Evolutionary conservation across 148 eudicot species (phyloP), one percentile per base, ranked within the genome.

Genomic region (Vaccinium darrowii): DNA sequence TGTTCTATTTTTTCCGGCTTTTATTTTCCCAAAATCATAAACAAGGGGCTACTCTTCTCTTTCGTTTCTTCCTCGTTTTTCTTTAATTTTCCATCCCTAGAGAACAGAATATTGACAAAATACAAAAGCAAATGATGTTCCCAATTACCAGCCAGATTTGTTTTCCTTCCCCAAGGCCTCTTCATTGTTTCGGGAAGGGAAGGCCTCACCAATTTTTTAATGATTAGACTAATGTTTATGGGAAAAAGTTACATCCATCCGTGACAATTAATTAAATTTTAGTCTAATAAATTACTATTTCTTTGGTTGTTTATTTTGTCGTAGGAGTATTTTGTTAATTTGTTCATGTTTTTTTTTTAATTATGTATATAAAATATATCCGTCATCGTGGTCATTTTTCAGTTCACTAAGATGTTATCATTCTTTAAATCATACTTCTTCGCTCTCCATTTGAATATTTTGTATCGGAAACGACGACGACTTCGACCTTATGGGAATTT

Each of bases 161-260:
- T 78, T 78, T 78, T 63, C 33, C 56, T 81, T 63, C 83, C 83
- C 73, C 83, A 81, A 81, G 54, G 74, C 73, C 73, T 47, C 74
- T 63, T 62, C 21, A 62, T 60, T 80, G 43, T 81, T 47, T 81
- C n/a, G 83, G 25, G 53, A 80, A 81, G 56, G 56, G 36, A 63
- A 81, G 19, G 74, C 65, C 58, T 13, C 2, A 47, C 12, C 63
- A n/a, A 7, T 39, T 80, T 53, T 79, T 81, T 60, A 81, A 81
- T 57, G 63, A 49, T 39, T 80, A 60, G 30, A n/a, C 9, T 62
- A 36, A 60, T 60, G 53, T 39, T 80, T 80, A 19, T 60, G 72
- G 73, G 53, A 80, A 60, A 60, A 27, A 39, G 82, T 60, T 39
- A 36, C 1, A 36, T 60, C n/a, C 67, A 2, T 54, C 5, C 9